Conservation (phyloP, 495 filamentous ascomycete species). For the Penicillium daleae region DNA sequence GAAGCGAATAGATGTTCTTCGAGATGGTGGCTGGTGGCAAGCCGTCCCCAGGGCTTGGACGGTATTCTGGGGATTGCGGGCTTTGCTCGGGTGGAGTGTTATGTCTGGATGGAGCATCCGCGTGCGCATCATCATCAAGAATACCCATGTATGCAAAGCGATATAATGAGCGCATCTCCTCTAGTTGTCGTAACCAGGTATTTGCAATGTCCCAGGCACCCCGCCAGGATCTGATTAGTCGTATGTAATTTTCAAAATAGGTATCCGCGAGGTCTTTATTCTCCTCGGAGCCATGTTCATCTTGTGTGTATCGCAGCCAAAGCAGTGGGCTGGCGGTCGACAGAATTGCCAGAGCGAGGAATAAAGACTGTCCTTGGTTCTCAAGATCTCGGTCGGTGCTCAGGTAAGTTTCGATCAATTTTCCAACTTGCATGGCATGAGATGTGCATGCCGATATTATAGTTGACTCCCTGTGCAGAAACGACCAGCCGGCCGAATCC, state of each 20-base stretch:
- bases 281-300: not conserved
- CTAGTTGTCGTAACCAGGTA: not conserved
- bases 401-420: not conserved
- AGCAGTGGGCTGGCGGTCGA: not conserved
- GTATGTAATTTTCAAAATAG: not conserved
- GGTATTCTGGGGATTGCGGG: not conserved
- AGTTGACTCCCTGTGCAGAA: not conserved
- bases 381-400: not conserved
- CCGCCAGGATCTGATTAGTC: not conserved
- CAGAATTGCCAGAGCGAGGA: not conserved
- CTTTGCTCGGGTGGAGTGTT: not conserved
- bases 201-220: not conserved
- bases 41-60: not conserved
- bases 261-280: not conserved
- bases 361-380: not conserved
- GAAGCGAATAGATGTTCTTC: not conserved
- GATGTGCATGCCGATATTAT: not conserved
- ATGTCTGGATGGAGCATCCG: not conserved
- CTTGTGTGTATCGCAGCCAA: not conserved
- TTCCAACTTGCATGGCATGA: not conserved
- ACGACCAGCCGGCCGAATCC: not conserved
- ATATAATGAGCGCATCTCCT: not conserved
- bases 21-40: not conserved
- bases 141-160: not conserved
- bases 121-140: not conserved